Evolutionary conservation across 495 filamentous ascomycete genomes (phyloP).

Genomic region (Clavariopsis aquatica): DNA sequence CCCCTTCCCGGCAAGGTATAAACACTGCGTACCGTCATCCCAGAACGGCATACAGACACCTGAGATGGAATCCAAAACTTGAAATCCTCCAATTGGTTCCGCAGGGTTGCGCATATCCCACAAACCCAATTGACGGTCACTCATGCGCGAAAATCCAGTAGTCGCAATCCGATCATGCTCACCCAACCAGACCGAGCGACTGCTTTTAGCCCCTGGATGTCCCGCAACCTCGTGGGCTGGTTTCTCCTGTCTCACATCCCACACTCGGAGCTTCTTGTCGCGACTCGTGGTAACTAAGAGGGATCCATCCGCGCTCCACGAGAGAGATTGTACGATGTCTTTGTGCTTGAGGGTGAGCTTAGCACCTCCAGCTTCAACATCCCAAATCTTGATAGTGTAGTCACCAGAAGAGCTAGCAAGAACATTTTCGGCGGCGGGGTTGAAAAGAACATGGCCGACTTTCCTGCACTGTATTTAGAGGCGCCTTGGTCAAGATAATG

Average conservation of each 20-base stretch:
- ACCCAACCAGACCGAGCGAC: constrained; percentile 92
- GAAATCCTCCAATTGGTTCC: constrained; percentile 86
- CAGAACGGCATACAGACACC: constrained; percentile 99
- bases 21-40: constrained; percentile 90
- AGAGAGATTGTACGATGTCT: constrained; percentile 91
- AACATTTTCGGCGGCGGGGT: constrained; percentile 92
- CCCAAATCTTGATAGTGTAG: constrained; percentile 94
- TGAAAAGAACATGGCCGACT: constrained; percentile 95
- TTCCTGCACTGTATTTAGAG: constrained; percentile 61
- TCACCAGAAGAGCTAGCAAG: constrained; percentile 95
- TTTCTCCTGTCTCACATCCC: constrained; percentile 93
- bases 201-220: constrained; percentile 94
- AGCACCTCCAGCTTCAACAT: constrained; percentile 75
- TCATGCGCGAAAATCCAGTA: constrained; percentile 97
- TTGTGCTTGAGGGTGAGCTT: constrained; percentile 75
- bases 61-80: constrained; percentile 86
- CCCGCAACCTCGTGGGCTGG: constrained; percentile 81
- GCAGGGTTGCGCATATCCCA: constrained; percentile 84
- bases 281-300: constrained; percentile 90
- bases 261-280: constrained; percentile 96
- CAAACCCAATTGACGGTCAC: constrained; percentile 89
- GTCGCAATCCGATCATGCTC: constrained; percentile 93
- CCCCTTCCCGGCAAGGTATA: constrained; percentile 97
- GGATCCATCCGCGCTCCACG: constrained; percentile 91
- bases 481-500: neutral